These are phyloP conservation scores for Alternaria hordeiaustralica DNA, from an alignment of 2,329 filamentous ascomycete genomes.

Conservation along the genomic window DNA sequence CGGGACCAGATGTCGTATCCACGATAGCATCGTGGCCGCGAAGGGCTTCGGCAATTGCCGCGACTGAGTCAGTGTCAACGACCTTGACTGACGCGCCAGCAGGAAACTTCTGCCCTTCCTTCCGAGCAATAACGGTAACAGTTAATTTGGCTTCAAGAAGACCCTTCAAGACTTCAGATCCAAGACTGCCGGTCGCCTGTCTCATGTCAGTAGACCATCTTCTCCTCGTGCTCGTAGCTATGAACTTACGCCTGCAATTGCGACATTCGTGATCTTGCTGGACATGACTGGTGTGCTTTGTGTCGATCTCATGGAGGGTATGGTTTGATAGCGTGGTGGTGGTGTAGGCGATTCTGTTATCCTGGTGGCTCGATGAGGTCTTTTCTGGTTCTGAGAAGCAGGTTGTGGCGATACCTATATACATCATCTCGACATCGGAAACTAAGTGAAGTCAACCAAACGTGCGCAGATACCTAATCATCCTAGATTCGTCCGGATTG, in stretches of 20 bases:
- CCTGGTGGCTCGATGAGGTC: background rate
- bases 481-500: background rate
- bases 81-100: background rate
- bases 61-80: background rate
- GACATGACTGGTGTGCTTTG: background rate
- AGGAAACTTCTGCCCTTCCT: background rate
- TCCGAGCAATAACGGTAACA: background rate
- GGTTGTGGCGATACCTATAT: background rate
- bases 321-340: background rate
- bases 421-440: background rate
- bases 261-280: background rate
- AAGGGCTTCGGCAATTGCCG: background rate
- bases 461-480: conserved; percentile 32
- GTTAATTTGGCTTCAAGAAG: background rate
- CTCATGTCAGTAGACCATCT: background rate
- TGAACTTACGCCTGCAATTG: background rate
- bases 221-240: background rate
- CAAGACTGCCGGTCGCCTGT: background rate
- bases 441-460: conserved; percentile 47
- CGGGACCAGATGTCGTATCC: conserved; percentile 49
- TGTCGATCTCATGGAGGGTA: background rate
- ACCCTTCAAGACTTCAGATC: background rate
- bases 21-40: conserved; percentile 59
- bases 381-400: background rate
- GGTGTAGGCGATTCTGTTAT: background rate